Evolutionary conservation across 2,329 filamentous ascomycete species (phyloP).

Genomic region (Fusarium subglutinans): DNA sequence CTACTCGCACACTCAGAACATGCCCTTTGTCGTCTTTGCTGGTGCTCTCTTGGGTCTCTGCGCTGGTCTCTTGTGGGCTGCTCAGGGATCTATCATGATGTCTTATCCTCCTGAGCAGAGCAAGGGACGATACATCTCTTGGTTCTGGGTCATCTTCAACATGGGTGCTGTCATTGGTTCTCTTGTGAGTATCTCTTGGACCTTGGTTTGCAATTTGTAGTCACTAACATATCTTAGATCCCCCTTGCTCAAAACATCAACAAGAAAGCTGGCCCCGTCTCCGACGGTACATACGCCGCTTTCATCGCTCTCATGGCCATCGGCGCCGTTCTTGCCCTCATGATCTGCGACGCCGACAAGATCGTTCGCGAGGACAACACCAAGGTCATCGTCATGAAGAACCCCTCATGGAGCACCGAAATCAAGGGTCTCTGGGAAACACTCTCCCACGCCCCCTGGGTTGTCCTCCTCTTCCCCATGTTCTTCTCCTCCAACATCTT

Average conservation of each 20-base stretch:
- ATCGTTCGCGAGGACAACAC: constrained; percentile 53
- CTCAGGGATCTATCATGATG: constrained; percentile 89
- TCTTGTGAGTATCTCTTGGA: constrained; percentile 53
- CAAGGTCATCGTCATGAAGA: constrained; percentile 47
- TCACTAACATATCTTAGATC: constrained; percentile 53
- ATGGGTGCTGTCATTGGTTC: constrained; percentile 88
- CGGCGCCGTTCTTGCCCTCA: constrained; percentile 57
- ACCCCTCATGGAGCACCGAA: constrained; percentile 48
- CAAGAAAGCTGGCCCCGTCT: constrained; percentile 58
- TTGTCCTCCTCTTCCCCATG: constrained; percentile 56
- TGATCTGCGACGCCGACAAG: constrained; percentile 58
- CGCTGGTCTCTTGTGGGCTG: constrained; percentile 83
- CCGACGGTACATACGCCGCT: constrained; percentile 60
- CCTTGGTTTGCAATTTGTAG: background rate
- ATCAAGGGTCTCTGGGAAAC: constrained; percentile 56
- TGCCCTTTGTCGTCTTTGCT: constrained; percentile 79
- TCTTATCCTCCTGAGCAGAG: constrained; percentile 82
- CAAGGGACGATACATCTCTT: constrained; percentile 89
- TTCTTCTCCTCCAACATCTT: constrained; percentile 66
- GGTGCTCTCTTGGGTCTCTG: constrained; percentile 81
- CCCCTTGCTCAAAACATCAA: constrained; percentile 79
- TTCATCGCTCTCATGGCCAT: constrained; percentile 59
- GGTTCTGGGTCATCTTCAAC: constrained; percentile 97
- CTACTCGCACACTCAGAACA: constrained; percentile 74
- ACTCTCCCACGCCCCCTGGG: constrained; percentile 45